Conservation (phyloP, 768 basidiomycete species). For the Tremella mesenterica region DNA sequence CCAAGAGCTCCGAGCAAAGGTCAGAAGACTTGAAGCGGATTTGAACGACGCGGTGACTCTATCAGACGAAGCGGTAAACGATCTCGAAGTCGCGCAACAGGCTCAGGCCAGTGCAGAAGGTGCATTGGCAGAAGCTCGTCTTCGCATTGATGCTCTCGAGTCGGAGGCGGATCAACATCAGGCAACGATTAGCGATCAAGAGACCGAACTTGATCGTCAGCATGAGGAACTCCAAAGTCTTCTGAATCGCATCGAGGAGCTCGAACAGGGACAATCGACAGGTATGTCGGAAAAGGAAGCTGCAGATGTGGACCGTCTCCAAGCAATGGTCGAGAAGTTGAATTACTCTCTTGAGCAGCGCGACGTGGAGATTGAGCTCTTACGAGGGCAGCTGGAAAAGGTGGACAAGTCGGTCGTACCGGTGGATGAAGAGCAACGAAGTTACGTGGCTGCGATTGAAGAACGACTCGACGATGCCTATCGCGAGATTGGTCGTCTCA, state of each 20-base stretch:
- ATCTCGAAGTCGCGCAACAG: too few species aligned
- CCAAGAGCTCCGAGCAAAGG: neutral
- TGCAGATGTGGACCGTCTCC: too few species aligned
- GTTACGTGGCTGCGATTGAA: constrained; percentile 25
- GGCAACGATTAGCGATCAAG: neutral
- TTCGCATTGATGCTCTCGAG: constrained; percentile 2
- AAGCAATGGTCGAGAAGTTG: neutral
- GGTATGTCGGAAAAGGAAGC: neutral
- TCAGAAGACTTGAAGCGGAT: constrained; percentile 6
- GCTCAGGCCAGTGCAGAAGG: too few species aligned
- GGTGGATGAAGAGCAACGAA: constrained; percentile 7
- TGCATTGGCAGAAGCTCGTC: too few species aligned
- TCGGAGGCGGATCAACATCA: constrained; percentile 4
- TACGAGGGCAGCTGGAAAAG: too few species aligned
- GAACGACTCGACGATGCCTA: constrained; percentile 34
- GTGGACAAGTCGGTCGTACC: neutral
- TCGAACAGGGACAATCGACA: neutral
- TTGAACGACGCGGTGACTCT: neutral
- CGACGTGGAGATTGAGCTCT: neutral
- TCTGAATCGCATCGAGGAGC: neutral
- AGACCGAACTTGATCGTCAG: neutral
- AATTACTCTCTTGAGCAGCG: neutral
- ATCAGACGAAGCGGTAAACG: neutral
- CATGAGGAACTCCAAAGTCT: neutral
- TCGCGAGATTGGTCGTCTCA: constrained; percentile 32